Evolutionary conservation across 768 basidiomycete species (phyloP).

Genomic region (Strobilomyces confusus): DNA sequence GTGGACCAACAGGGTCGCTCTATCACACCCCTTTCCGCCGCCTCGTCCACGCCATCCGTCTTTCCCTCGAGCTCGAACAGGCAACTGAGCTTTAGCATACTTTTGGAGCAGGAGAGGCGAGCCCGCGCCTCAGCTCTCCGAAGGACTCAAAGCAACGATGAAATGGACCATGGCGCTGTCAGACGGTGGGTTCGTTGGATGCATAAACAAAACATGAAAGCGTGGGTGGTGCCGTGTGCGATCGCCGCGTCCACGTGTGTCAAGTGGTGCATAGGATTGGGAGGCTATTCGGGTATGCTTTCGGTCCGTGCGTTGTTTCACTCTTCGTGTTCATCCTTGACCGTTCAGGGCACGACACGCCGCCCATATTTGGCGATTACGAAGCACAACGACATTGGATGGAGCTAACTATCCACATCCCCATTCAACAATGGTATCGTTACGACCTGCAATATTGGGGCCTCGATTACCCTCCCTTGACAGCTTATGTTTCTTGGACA

Average conservation of each 20-base stretch:
- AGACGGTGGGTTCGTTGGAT: constrained; percentile 75
- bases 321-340: background rate
- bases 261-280: constrained; percentile 69
- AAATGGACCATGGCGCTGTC: constrained; percentile 41
- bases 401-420: constrained; percentile 81
- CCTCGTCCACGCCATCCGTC: constrained; percentile 27
- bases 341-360: constrained; percentile 54
- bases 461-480: constrained; percentile 91
- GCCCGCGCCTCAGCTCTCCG: constrained; percentile 12
- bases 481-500: constrained; percentile 84
- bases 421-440: constrained; percentile 76
- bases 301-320: background rate
- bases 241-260: constrained; percentile 53
- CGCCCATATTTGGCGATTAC: constrained; percentile 89
- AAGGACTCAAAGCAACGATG: constrained; percentile 13
- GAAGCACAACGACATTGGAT: constrained; percentile 96
- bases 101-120: constrained; percentile 35
- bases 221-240: constrained; percentile 54
- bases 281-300: constrained; percentile 75
- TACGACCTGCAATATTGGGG: constrained; percentile 93
- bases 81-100: constrained; percentile 40
- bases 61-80: constrained; percentile 19
- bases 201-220: constrained; percentile 60
- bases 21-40: constrained; percentile 40
- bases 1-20: constrained; percentile 39